A percentile compares a stretch with the other conserved stretches of the same genome.
Conservation (phyloP, 2,329 filamentous ascomycete genomes). For the Botrytis porri region DNA sequence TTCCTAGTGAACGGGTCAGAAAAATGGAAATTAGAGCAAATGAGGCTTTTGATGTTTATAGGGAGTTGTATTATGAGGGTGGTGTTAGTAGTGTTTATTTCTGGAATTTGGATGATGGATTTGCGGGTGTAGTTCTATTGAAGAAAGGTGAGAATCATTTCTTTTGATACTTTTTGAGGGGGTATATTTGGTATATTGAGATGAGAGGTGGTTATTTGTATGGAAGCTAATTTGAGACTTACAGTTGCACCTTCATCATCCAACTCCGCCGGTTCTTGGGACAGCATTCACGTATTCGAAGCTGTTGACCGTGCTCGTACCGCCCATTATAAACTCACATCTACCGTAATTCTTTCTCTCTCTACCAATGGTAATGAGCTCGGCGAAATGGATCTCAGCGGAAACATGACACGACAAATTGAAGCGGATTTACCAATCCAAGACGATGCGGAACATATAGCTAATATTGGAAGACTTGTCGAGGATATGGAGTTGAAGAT, state of each 20-base stretch:
- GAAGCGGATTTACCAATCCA: slow-evolving; percentile 89
- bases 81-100: slow-evolving; percentile 96
- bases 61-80: slow-evolving; percentile 95
- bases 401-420: slow-evolving; percentile 97
- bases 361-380: slow-evolving; percentile 65
- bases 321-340: slow-evolving; percentile 96
- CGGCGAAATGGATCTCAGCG: slow-evolving; percentile 86
- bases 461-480: slow-evolving; percentile 88
- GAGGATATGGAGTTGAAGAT: slow-evolving; percentile 99
- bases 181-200: neutral
- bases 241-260: slow-evolving; percentile 63
- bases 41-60: slow-evolving; percentile 94
- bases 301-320: slow-evolving; percentile 87
- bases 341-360: slow-evolving; percentile 89
- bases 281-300: slow-evolving; percentile 98
- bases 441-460: slow-evolving; percentile 88
- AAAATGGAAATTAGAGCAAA: slow-evolving; percentile 94
- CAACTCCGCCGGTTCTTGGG: slow-evolving; percentile 80
- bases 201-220: neutral
- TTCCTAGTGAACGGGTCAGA: slow-evolving; percentile 85
- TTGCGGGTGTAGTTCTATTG: slow-evolving; percentile 89
- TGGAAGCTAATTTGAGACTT: slow-evolving; percentile 17
- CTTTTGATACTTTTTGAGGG: neutral
- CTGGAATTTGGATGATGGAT: slow-evolving; percentile 97
- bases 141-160: slow-evolving; percentile 72